Evolutionary conservation across 108 stramenopile genomes (phyloP).

Genomic region (Discostella pseudostelligera): DNA sequence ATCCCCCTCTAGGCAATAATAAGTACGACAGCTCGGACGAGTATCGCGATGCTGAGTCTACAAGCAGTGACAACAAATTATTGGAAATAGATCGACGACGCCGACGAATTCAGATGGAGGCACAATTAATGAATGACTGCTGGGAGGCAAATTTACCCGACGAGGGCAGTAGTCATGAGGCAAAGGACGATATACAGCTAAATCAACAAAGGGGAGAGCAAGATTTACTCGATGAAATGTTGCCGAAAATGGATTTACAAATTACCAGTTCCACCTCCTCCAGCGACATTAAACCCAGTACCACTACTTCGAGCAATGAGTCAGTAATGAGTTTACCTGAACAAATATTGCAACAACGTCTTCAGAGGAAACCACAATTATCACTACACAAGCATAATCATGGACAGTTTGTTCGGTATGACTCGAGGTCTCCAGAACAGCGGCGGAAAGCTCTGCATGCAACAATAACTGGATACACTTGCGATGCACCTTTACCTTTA

Average conservation of each 20-base stretch:
- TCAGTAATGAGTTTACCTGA: slow-evolving; percentile 27
- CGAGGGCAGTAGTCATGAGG: slow-evolving; percentile 10
- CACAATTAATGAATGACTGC: slow-evolving; percentile 30
- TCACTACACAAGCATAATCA: slow-evolving; percentile 27
- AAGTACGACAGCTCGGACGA: neutral
- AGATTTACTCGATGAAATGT: slow-evolving; percentile 1
- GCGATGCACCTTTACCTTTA: neutral
- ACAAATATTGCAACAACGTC: slow-evolving; percentile 35
- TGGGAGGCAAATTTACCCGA: slow-evolving; percentile 37
- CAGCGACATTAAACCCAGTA: neutral
- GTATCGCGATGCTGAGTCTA: neutral
- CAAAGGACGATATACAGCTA: neutral
- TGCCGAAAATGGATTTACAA: slow-evolving; percentile 7
- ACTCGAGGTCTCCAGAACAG: neutral
- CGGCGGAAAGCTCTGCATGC: neutral
- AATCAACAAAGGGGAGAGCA: slow-evolving; percentile 1
- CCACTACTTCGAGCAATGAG: neutral
- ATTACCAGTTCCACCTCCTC: neutral
- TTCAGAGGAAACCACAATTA: slow-evolving; percentile 21
- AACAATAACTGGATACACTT: slow-evolving; percentile 7
- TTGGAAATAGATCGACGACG: neutral
- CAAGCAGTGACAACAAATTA: neutral
- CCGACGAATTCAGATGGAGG: slow-evolving; percentile 21
- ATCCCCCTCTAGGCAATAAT: neutral
- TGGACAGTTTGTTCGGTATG: slow-evolving; percentile 18